Percentiles rank a stretch among this genome's conserved stretches.
phyloP scores from a whole-genome alignment of 108 stramenopile species.

The Phaeodactylum tricornutum region DNA sequence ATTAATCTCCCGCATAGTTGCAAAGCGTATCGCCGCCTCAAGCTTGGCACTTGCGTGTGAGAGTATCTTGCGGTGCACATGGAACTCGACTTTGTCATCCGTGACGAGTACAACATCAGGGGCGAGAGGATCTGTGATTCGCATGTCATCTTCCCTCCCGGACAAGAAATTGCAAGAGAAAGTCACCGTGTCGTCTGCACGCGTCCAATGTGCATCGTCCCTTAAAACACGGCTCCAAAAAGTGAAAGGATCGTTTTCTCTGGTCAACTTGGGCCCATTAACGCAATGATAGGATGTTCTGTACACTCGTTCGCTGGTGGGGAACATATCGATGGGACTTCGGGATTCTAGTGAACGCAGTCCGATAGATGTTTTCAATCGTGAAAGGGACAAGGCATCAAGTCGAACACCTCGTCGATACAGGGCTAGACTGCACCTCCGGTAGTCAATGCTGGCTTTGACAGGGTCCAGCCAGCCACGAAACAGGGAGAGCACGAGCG shows the following conservation, averaged over 20 bases:
- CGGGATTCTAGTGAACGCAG: not conserved
- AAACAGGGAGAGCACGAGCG: conserved; percentile 20
- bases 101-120: conserved; percentile 12
- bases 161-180: too few relatives aligned
- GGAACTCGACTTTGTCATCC: conserved; percentile 29
- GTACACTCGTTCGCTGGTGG: too few relatives aligned
- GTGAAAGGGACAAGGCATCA: not conserved
- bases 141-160: too few relatives aligned
- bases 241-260: not conserved
- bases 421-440: conserved; percentile 11
- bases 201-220: not conserved
- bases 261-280: not conserved
- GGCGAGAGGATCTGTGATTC: not conserved
- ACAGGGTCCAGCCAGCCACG: not conserved
- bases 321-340: too few relatives aligned
- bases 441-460: not conserved
- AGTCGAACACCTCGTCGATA: conserved; percentile 16
- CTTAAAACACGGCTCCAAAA: not conserved
- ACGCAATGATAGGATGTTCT: not conserved
- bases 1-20: conserved; percentile 18
- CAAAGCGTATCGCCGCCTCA: conserved; percentile 62
- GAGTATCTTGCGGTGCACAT: conserved; percentile 38
- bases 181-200: too few relatives aligned
- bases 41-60: conserved; percentile 56
- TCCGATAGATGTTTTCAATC: not conserved